Conservation (phyloP, 2,329 filamentous ascomycete species). For the Pseudocercospora crystallina region DNA sequence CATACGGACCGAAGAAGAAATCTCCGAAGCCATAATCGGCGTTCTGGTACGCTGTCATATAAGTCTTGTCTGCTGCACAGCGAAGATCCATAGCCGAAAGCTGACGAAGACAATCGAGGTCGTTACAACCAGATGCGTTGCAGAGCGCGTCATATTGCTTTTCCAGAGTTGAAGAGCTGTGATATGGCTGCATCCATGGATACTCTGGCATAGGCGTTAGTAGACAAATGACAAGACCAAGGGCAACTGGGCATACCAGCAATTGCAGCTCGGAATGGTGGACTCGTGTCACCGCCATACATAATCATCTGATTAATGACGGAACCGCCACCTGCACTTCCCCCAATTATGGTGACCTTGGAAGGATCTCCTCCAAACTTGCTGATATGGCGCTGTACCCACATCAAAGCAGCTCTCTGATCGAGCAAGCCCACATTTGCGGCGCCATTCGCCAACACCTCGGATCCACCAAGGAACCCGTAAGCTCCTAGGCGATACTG, state of each 20-base stretch:
- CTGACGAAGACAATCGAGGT: too few species aligned
- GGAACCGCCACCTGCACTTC: constrained; percentile 40
- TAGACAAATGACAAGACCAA: too few species aligned
- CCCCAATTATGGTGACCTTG: constrained; percentile 27
- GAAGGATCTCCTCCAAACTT: constrained; percentile 27
- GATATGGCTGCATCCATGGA: too few species aligned
- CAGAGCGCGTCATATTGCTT: too few species aligned
- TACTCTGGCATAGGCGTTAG: too few species aligned
- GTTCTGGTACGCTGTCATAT: background rate
- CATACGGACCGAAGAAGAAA: background rate
- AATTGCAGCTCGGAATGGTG: too few species aligned
- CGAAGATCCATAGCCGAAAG: too few species aligned
- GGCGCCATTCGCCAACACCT: constrained; percentile 24
- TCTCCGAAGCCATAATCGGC: background rate
- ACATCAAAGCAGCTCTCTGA: constrained; percentile 36
- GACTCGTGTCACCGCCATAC: background rate
- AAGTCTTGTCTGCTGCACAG: too few species aligned
- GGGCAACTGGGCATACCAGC: too few species aligned
- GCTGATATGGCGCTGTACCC: constrained; percentile 24
- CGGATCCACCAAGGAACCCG: constrained; percentile 28
- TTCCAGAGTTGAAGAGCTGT: too few species aligned
- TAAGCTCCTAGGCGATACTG: constrained; percentile 35
- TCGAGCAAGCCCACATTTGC: constrained; percentile 31
- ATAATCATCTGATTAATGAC: constrained; percentile 45
- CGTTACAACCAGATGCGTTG: too few species aligned